These are phyloP conservation scores for Leucosporidium yakuticum DNA, from an alignment of 768 basidiomycete genomes.

Conservation along the genomic window DNA sequence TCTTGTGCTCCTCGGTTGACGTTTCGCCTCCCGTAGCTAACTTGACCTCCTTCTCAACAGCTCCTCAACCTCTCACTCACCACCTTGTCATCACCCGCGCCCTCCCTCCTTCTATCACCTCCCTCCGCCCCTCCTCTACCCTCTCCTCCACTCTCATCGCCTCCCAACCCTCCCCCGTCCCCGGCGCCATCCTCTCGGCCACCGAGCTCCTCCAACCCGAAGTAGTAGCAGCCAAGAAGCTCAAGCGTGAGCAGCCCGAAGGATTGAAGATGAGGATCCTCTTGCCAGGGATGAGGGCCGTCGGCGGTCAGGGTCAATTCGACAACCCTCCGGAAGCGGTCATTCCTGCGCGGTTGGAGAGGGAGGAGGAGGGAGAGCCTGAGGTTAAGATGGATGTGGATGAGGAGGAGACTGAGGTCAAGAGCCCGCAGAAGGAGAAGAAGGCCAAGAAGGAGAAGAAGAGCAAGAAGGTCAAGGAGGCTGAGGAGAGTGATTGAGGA, in stretches of 20 bases:
- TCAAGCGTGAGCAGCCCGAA: conserved; percentile 13
- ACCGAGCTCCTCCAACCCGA: conserved; percentile 18
- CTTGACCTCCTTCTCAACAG: neutral
- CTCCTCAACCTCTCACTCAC: conserved; percentile 26
- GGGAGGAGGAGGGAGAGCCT: neutral
- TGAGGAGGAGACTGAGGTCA: conserved; percentile 6
- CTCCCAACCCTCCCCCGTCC: conserved; percentile 35
- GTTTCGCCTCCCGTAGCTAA: neutral
- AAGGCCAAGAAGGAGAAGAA: conserved; percentile 1
- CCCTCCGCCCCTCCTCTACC: conserved; percentile 11
- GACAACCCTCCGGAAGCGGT: conserved; percentile 1
- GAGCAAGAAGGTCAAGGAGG: conserved; percentile 6
- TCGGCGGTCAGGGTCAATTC: conserved; percentile 18
- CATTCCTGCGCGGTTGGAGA: neutral
- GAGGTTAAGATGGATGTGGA: conserved; percentile 7
- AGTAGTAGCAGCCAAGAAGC: neutral
- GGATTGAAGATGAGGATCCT: conserved; percentile 23
- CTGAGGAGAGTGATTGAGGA: too few species aligned
- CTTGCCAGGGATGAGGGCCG: conserved; percentile 9
- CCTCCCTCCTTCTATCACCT: conserved; percentile 16
- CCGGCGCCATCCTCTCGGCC: conserved; percentile 31
- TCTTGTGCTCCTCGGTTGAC: neutral
- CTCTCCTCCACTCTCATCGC: conserved; percentile 26
- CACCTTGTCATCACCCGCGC: conserved; percentile 24
- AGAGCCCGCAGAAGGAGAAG: conserved; percentile 22